Percentiles rank a stretch among this genome's conserved stretches.
Evolutionary conservation across 192 early-diverging fungal species (phyloP).

Genomic region (Chytriomyces confervae): DNA sequence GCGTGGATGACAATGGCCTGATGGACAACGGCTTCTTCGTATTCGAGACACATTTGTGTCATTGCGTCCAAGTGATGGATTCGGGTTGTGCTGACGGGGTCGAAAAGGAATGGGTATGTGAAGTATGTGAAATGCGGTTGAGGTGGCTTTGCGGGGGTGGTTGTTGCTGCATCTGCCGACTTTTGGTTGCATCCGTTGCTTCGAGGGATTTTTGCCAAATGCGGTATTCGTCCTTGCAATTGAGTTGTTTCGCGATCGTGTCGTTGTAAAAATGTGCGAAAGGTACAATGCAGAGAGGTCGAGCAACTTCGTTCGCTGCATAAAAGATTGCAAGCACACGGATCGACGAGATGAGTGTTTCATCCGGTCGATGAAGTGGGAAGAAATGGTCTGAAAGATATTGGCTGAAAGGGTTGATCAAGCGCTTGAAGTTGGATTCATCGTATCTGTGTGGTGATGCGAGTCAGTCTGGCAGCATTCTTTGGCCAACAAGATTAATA

Average conservation of each 20-base stretch:
- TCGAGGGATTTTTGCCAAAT: constrained; percentile 62
- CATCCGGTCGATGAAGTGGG: constrained; percentile 43
- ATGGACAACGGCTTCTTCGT: constrained; percentile 82
- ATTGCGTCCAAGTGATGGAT: constrained; percentile 78
- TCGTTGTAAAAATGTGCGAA: constrained; percentile 56
- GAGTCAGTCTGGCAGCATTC: not conserved
- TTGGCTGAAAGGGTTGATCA: constrained; percentile 54
- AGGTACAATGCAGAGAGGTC: constrained; percentile 44
- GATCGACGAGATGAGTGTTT: constrained; percentile 58
- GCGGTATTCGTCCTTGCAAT: constrained; percentile 80
- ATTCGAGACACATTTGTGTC: constrained; percentile 76
- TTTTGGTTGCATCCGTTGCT: not conserved
- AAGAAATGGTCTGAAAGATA: constrained; percentile 60
- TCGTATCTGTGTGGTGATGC: constrained; percentile 35
- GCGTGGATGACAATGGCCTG: constrained; percentile 80
- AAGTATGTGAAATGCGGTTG: constrained; percentile 71
- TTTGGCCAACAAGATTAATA: not conserved
- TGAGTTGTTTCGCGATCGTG: constrained; percentile 51
- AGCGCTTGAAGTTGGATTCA: constrained; percentile 42
- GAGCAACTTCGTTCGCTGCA: constrained; percentile 57
- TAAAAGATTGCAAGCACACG: constrained; percentile 58
- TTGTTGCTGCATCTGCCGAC: not conserved
- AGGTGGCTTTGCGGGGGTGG: constrained; percentile 11
- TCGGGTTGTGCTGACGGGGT: constrained; percentile 70
- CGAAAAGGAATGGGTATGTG: constrained; percentile 72